Conservation (phyloP, 192 early-diverging fungal species). For the Coemansia sp. region DNA sequence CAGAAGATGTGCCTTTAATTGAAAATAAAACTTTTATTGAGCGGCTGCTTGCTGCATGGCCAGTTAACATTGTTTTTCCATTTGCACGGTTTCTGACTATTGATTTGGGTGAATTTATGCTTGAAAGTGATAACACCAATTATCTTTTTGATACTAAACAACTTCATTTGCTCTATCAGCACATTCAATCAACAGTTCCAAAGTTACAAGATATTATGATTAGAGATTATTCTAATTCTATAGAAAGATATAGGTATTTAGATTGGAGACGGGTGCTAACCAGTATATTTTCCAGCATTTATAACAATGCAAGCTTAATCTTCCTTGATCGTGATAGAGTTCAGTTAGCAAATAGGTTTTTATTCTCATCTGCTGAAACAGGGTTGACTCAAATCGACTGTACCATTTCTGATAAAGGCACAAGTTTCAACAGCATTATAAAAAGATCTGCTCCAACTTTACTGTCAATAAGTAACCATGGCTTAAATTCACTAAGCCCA, state of each 20-base stretch:
- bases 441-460: background rate
- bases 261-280: too few relatives aligned
- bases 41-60: background rate
- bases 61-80: background rate
- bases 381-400: too few relatives aligned
- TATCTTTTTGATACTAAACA: background rate
- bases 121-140: too few relatives aligned
- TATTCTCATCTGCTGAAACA: too few relatives aligned
- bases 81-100: background rate
- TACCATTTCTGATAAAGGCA: background rate
- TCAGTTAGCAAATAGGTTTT: too few relatives aligned
- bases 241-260: too few relatives aligned
- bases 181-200: background rate
- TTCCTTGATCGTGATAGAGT: too few relatives aligned
- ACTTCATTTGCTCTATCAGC: background rate
- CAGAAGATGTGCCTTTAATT: background rate
- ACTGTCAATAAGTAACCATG: too few relatives aligned
- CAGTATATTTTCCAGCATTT: too few relatives aligned
- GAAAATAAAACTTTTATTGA: background rate
- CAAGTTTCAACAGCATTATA: background rate
- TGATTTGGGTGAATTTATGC: background rate
- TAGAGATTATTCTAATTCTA: background rate
- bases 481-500: too few relatives aligned
- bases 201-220: background rate
- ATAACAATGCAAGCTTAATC: too few relatives aligned